Base-by-base conservation (phyloP, 2,329 filamentous ascomycete species). In the Phyllosticta ampelicida region DNA sequence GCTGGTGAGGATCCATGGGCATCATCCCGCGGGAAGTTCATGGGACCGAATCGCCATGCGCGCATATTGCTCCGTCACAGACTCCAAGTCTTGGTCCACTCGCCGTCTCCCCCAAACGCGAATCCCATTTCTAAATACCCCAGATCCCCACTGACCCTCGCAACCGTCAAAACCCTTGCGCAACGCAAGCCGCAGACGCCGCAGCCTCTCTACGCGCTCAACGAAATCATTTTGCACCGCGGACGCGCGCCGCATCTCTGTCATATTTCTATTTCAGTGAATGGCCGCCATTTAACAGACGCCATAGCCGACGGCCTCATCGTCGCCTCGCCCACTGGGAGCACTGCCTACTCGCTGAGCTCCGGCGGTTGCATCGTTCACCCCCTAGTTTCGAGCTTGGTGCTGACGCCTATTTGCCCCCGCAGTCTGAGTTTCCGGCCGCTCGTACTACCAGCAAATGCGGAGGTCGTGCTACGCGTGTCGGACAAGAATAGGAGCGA, bases 301-400 rank as follows among this genome's bases (percentile, higher is more conserved):
- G 92, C 90, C 0, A 91, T 95, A 11, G 92, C 91, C 1, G 94
- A 99, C 70, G 94, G 94, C 54, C 95, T 99, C 71, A 86, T 97
- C 51, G 85, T 97, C 60, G 90, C 87, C 62, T 96, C 92, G 0
- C 94, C 94, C 0, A 99, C 94, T 0, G 94, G 94, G 2, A 95
- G 89, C 48, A 99, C 94, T 0, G 94, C 94, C 0, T 99, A 99
- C 75, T 94, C 87, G 60, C 80, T 99, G n/a, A 94, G 87, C 63
- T 88, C 87, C 2, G 94, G 94, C 2, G 94, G 94, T 0, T 89
- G 86, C 65, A 97, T 99, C 64, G 88, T 97, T 48, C 94, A 99
- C 70, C 94, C 94, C 0, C 80, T 96, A 1, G 92, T 97, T 2
- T 86, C 89, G 44, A 89, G 89, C 1, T 80, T 97, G 13, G 82